These are phyloP conservation scores for Daldinia vernicosa DNA, from an alignment of 495 filamentous ascomycete genomes.

Conservation along the genomic window DNA sequence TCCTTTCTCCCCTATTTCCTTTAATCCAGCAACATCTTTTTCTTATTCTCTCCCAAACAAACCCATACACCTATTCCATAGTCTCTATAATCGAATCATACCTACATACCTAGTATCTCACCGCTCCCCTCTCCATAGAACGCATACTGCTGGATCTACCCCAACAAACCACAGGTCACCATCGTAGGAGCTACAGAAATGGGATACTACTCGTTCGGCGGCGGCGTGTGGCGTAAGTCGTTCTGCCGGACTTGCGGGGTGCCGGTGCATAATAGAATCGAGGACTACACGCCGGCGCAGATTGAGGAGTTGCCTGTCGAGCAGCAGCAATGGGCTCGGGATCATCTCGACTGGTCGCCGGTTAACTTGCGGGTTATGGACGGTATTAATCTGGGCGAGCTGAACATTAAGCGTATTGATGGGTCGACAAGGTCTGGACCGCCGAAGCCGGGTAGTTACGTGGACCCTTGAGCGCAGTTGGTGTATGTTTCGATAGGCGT, in stretches of 20 bases:
- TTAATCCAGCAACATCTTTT: neutral
- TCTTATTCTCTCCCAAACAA: neutral
- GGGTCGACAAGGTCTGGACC: constrained; percentile 13
- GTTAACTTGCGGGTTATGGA: constrained; percentile 38
- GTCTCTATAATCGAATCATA: no score
- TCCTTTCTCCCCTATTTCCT: neutral
- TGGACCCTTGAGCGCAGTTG: constrained; percentile 18
- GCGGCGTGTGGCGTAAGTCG: constrained; percentile 28
- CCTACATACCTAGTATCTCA: neutral
- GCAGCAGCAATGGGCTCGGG: constrained; percentile 8
- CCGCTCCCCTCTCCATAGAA: constrained; percentile 12
- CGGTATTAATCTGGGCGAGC: constrained; percentile 13
- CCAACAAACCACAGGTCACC: constrained; percentile 31
- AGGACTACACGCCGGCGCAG: constrained; percentile 21
- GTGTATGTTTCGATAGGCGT: neutral
- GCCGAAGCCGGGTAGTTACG: constrained; percentile 13
- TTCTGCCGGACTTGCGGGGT: constrained; percentile 48
- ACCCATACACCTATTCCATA: no score
- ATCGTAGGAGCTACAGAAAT: constrained; percentile 16
- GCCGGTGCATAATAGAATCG: constrained; percentile 30
- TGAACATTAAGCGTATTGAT: constrained; percentile 26
- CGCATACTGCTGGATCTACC: constrained; percentile 39
- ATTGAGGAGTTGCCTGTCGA: constrained; percentile 37
- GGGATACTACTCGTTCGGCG: constrained; percentile 44
- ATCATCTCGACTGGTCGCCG: constrained; percentile 30